Evolutionary conservation across 176 grass and related monocot genomes (phyloP).

Genomic region (Avena sativa): DNA sequence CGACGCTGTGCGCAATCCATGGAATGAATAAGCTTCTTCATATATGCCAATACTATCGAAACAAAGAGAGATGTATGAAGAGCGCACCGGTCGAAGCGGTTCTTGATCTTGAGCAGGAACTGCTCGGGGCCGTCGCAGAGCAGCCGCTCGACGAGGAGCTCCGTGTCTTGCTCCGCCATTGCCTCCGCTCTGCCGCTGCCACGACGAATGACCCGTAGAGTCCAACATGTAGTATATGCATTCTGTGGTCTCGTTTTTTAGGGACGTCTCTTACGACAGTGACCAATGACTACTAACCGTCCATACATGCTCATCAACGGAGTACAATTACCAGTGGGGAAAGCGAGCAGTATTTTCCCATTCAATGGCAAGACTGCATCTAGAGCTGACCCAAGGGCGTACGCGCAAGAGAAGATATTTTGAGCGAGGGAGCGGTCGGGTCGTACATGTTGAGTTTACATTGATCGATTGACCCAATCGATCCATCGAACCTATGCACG

Average conservation of each 20-base stretch:
- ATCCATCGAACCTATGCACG: too few species aligned
- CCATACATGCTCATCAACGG: too few species aligned
- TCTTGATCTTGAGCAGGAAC: constrained; percentile 63
- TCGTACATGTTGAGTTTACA: too few species aligned
- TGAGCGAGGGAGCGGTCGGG: too few species aligned
- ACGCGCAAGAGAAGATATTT: too few species aligned
- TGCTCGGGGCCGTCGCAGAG: constrained; percentile 50
- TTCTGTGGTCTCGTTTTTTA: neutral
- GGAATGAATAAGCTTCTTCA: neutral
- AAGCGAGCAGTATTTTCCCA: too few species aligned
- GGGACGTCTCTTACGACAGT: too few species aligned
- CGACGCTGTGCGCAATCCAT: constrained; percentile 43
- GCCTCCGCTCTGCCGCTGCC: neutral
- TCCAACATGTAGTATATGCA: neutral
- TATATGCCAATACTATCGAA: neutral
- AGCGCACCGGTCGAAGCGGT: constrained; percentile 59
- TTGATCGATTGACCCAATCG: too few species aligned
- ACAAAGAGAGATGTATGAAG: neutral
- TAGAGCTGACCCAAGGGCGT: too few species aligned
- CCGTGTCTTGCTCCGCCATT: neutral
- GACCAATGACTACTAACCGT: too few species aligned
- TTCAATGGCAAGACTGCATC: too few species aligned
- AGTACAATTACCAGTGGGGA: too few species aligned
- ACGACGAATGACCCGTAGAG: neutral
- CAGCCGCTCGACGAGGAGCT: constrained; percentile 49